These are phyloP conservation scores for Pachysandra terminalis DNA, from an alignment of 164 flowering plant genomes.

Conservation along the genomic window DNA sequence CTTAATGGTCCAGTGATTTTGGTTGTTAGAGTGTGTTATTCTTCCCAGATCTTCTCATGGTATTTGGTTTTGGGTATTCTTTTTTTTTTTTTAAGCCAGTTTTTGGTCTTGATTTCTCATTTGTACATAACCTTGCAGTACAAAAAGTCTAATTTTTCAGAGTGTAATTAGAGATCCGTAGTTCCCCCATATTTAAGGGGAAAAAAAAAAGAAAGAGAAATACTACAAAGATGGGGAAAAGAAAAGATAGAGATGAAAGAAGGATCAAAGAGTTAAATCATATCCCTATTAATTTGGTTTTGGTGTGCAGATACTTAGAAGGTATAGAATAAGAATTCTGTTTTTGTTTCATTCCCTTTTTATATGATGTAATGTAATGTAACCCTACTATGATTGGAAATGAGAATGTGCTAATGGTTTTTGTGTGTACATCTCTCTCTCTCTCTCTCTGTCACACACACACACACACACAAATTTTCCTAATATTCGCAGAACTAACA, in stretches of 20 bases:
- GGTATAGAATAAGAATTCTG: constrained; percentile 39
- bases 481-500: no score
- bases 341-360: constrained; percentile 7
- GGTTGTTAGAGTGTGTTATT: constrained; percentile 35
- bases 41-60: constrained; percentile 39
- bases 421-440: constrained; percentile 32
- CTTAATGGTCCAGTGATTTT: constrained; percentile 35
- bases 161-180: constrained; percentile 54
- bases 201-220: constrained; percentile 10
- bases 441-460: not conserved
- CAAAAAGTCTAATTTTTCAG: constrained; percentile 26
- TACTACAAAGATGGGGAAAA: not conserved
- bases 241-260: constrained; percentile 15
- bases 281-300: constrained; percentile 33
- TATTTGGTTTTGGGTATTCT: constrained; percentile 34
- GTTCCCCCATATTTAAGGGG: constrained; percentile 34
- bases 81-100: constrained; percentile 20
- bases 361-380: constrained; percentile 36
- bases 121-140: constrained; percentile 49
- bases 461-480: not conserved
- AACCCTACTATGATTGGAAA: constrained; percentile 25
- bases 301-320: constrained; percentile 50
- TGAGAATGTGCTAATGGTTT: constrained; percentile 32
- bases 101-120: constrained; percentile 32
- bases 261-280: constrained; percentile 40